Conservation (phyloP, 345 rosid genomes). For the Ceriops tagal region DNA sequence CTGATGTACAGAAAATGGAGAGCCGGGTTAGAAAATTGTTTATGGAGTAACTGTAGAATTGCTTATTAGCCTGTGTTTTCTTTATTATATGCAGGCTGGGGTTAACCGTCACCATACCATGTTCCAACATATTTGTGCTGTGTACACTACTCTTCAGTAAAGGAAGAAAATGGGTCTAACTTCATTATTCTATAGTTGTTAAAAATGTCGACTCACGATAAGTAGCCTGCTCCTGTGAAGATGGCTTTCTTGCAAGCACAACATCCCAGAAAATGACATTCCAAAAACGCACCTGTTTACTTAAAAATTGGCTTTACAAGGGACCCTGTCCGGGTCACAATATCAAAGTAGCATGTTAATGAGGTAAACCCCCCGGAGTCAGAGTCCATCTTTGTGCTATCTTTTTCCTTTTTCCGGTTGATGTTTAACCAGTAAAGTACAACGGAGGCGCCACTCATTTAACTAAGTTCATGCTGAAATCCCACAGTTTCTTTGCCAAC, state of each 20-base stretch:
- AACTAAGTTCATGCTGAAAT: constrained; percentile 47
- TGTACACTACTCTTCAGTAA: constrained; percentile 27
- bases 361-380: no score
- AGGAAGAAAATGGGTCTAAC: constrained; percentile 14
- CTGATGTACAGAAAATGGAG: constrained; percentile 39
- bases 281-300: no score
- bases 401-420: background rate
- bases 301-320: no score
- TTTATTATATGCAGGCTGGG: constrained; percentile 12
- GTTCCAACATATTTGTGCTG: constrained; percentile 26
- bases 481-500: constrained; percentile 55
- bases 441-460: constrained; percentile 16
- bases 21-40: constrained; percentile 22
- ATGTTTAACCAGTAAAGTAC: background rate
- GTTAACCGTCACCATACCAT: constrained; percentile 15
- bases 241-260: no score
- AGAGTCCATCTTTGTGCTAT: background rate
- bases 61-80: constrained; percentile 16
- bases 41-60: constrained; percentile 9
- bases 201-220: no score
- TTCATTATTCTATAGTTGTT: constrained; percentile 5
- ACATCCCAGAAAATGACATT: no score
- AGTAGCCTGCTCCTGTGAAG: no score
- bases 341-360: no score
- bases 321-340: no score